These are phyloP conservation scores for Cryphonectria carpinicola DNA, from an alignment of 2,329 filamentous ascomycete genomes.

Conservation along the genomic window DNA sequence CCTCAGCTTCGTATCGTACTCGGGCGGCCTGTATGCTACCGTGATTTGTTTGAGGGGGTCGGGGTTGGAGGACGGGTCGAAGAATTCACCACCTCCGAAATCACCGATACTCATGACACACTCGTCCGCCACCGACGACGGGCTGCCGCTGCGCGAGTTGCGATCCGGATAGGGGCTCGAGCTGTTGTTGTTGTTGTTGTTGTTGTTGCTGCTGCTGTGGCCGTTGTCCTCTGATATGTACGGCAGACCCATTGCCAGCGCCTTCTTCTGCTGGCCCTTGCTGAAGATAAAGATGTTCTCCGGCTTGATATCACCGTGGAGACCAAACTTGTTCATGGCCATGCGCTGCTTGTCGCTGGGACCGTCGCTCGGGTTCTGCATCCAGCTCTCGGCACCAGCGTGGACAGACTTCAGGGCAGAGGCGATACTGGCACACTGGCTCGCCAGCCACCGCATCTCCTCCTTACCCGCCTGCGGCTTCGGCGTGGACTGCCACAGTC, in stretches of 20 bases:
- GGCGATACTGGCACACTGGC: slow-evolving; percentile 28
- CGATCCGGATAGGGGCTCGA: slow-evolving; percentile 12
- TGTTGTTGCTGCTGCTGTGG: slow-evolving; percentile 4
- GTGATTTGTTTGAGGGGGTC: slow-evolving; percentile 29
- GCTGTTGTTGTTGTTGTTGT: slow-evolving; percentile 8
- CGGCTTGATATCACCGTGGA: slow-evolving; percentile 31
- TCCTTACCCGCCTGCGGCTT: slow-evolving; percentile 28
- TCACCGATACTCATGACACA: slow-evolving; percentile 26
- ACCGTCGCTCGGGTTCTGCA: slow-evolving; percentile 19
- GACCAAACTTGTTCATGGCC: slow-evolving; percentile 29
- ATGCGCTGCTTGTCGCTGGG: slow-evolving; percentile 25
- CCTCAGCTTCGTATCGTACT: slow-evolving; percentile 29
- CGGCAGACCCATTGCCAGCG: slow-evolving; percentile 27
- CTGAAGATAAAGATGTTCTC: slow-evolving; percentile 31
- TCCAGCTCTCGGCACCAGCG: slow-evolving; percentile 29
- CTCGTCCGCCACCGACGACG: slow-evolving; percentile 22
- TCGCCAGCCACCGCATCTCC: slow-evolving; percentile 29
- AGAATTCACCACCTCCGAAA: slow-evolving; percentile 30
- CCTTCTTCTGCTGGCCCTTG: slow-evolving; percentile 26
- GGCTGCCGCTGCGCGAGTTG: slow-evolving; percentile 22
- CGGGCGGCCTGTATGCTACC: slow-evolving; percentile 27
- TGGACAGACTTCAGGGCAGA: slow-evolving; percentile 28
- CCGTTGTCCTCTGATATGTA: slow-evolving; percentile 15
- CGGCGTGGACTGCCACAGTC: slow-evolving; percentile 27
- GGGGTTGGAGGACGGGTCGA: slow-evolving; percentile 25